phyloP scores from a whole-genome alignment of 139 green algal species.

The Dunaliella primolecta region DNA sequence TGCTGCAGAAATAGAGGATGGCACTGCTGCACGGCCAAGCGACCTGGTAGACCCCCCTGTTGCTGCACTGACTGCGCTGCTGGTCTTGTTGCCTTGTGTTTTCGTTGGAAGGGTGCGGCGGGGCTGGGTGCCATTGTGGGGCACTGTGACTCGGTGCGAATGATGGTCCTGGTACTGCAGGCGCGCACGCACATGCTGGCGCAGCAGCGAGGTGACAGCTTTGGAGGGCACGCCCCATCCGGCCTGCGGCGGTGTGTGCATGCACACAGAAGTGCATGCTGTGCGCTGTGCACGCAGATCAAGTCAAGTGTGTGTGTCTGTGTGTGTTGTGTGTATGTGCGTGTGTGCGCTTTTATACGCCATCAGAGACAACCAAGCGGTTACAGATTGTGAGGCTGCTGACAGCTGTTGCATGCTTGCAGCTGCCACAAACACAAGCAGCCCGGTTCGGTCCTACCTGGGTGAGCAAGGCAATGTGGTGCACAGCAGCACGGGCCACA shows the following conservation, averaged over 20 bases:
- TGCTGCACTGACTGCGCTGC: not conserved
- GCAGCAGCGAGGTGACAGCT: not conserved
- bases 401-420: not conserved
- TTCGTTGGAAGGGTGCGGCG: not conserved
- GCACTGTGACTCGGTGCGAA: not conserved
- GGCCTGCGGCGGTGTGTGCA: not conserved
- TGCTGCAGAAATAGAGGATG: too few relatives aligned
- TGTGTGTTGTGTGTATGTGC: not conserved
- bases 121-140: too few relatives aligned
- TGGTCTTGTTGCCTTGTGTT: not conserved
- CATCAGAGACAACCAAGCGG: too few relatives aligned
- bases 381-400: not conserved
- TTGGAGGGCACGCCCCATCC: not conserved
- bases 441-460: too few relatives aligned
- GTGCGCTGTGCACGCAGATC: too few relatives aligned
- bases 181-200: not conserved
- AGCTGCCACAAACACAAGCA: not conserved
- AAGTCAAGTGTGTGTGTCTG: not conserved
- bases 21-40: not conserved
- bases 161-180: not conserved
- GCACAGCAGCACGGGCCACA: not conserved
- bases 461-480: conserved; percentile 7
- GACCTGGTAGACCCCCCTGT: not conserved
- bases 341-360: not conserved
- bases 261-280: not conserved